Evolutionary conservation across 495 filamentous ascomycete genomes (phyloP), one percentile per base, ranked within the genome.

Genomic region (Rusavskia elegans): DNA sequence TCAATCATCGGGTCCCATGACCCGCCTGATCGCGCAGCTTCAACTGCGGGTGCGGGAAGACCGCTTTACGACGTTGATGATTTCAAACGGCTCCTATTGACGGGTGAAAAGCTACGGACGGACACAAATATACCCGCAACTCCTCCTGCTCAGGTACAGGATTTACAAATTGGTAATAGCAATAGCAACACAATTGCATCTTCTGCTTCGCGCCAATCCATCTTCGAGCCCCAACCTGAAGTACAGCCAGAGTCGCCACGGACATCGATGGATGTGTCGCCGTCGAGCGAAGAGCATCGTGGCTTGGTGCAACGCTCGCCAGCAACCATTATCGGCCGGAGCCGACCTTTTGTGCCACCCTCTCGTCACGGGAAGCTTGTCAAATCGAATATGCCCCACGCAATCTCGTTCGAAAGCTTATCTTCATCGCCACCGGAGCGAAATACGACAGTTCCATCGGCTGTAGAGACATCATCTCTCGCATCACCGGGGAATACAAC

Each of bases 311-410:
- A 56, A 56, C 61, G 61, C 36, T 40, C 59, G 40, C 53, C 44
- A 50, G 16, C 25, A 19, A 38, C 13, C 25, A 40, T 1, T 46
- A 13, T 40, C 57, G 56, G 46, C 51, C 61, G 61, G 54, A 66
- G 37, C 71, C 70, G 57, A 70, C 74, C 78, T 10, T 77, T 78
- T 16, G 74, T 77, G 23, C 81, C 82, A 2, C 80, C 67, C 57
- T 81, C 73, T 39, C 75, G 81, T 51, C 82, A 84, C 65, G 83
- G 83, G 6, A 83, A 80, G 61, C 65, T 78, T n/a, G 83, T 86
- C 41, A 77, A 68, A 55, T 32, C 58, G 45, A 59, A 58, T 57
- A 45, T 58, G 48, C 53, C 53, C 48, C 53, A 56, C 39, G 49
- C 58, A 16, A 55, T 62, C 41, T 57, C 69, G 32, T 57, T 59